Base-by-base conservation (phyloP, 345 rosid species). In the Arabis hirsuta region DNA sequence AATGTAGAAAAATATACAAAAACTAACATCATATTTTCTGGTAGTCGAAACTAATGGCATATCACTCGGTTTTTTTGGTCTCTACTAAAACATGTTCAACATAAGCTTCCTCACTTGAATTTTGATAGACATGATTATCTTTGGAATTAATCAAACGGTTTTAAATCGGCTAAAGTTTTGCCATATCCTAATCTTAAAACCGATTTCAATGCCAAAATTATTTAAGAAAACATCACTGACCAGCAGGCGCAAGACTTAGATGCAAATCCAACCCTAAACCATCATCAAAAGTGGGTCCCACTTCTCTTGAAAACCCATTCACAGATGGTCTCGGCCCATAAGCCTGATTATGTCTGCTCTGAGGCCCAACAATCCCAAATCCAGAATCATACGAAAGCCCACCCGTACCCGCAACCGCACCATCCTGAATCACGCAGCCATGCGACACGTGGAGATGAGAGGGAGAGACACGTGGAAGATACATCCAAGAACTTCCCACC, bases 171-270 rank as follows among this genome's bases (percentile, higher is more conserved):
- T 3, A 5, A 27, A 27, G 31, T 27, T 27, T 27, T 3, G 31
- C 31, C 31, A 27, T 27, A 27, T 27, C 4, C 31, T 27, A 29
- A 3, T 29, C 38, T 34, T 34, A 7, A 7, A 34, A 34, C 38
- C 9, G 38, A 34, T 9, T 34, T 34, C 38, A 34, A 34, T 34
- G 8, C 7, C 38, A 2, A 34, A 34, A 34, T 34, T 34, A 34
- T 34, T 34, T 7, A 1, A 7, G 6, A 7, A 34, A 6, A 34
- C 54, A 54, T 87, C 86, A 90, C 2, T 81, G 88, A 43, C 88
- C 89, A 43, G 97, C 87, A 4, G 98, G 98, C 42, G 97, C 91
- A 54, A 94, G 91, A 75, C 98, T 85, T 9, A 94, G 97, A 79
- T 94, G 98, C 81, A 94, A 84, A 77, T 91, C 95, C 69, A 94